Base-by-base conservation (phyloP, 495 filamentous ascomycete genomes). In the Xylaria castorea region DNA sequence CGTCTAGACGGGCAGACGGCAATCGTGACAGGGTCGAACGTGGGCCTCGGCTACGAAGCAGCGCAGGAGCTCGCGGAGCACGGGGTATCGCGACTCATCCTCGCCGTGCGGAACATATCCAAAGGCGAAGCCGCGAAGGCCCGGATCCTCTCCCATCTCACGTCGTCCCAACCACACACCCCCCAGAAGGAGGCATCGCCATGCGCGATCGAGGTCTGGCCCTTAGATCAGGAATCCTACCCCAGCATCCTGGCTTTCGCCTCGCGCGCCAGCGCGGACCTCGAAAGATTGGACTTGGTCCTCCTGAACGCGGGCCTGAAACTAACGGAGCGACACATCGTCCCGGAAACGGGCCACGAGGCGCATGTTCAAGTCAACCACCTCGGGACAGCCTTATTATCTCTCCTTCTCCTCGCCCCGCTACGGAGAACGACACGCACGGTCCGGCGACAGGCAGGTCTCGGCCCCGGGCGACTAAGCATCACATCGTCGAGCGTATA, bases 21-120 rank as follows among this genome's bases (percentile, higher is more conserved):
- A 51, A 83, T 91, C 60, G 78, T 90, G 36, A 90, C 87, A 0
- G 87, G 88, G 51, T 79, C 82, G 32, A 89, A 88, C 67, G 80
- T 79, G 4, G 88, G 89, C 34, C 75, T 90, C 1, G 88, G 89
- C 25, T 80, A 86, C 36, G 87, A 88, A 75, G 83, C 85, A 5
- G 82, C 83, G 1, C 80, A 79, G 7, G 82, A 86, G 69, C 78
- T 85, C 42, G 83, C 80, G 48, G 75, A 76, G 0, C 81, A 87
- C 50, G 81, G 80, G 60, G 79, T 84, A 30, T 60, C 66, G 30
- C 81, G 85, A 22, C 74, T 86, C 2, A 84, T 89, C 55, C 76
- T 88, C 1, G 86, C 80, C 5, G 81, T 86, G n/a, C 83, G 87
- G 7, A 81, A 78, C 68, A 18, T 77, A 7, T 68, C 73, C 1